Evolutionary conservation across 2,329 filamentous ascomycete species (phyloP).

Genomic region (Penicillium sp.): DNA sequence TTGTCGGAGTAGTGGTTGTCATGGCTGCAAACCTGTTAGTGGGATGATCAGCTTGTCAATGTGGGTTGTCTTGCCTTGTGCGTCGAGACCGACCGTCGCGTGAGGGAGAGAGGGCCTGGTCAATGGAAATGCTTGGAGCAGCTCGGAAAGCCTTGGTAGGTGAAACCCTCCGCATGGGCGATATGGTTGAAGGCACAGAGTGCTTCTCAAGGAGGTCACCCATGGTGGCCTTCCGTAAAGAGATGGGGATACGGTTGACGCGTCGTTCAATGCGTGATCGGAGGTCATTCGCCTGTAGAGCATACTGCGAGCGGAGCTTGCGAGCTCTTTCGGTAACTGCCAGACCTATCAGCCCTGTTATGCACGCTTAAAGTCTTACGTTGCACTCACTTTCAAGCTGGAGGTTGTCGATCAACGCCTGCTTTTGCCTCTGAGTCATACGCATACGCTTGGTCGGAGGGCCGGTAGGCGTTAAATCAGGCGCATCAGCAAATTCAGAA

Average conservation of each 20-base stretch:
- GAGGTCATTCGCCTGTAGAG: constrained; percentile 78
- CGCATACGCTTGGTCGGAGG: constrained; percentile 61
- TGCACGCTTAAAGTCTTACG: background rate
- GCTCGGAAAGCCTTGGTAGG: constrained; percentile 29
- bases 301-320: constrained; percentile 83
- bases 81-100: constrained; percentile 30
- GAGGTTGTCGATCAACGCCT: constrained; percentile 81
- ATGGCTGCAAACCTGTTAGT: constrained; percentile 47
- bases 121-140: constrained; percentile 29
- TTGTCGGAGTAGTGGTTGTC: constrained; percentile 65
- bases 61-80: constrained; percentile 28
- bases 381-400: constrained; percentile 73
- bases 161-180: constrained; percentile 31
- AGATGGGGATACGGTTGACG: constrained; percentile 82
- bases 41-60: background rate
- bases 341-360: constrained; percentile 9
- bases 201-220: constrained; percentile 66
- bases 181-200: constrained; percentile 26
- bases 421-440: constrained; percentile 69
- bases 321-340: constrained; percentile 81
- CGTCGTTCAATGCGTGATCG: constrained; percentile 85
- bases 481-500: constrained; percentile 31
- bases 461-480: constrained; percentile 38
- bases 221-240: constrained; percentile 74
- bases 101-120: constrained; percentile 27